Base-by-base conservation (phyloP, 2,329 filamentous ascomycete genomes). In the Cadophora luteo-olivacea region DNA sequence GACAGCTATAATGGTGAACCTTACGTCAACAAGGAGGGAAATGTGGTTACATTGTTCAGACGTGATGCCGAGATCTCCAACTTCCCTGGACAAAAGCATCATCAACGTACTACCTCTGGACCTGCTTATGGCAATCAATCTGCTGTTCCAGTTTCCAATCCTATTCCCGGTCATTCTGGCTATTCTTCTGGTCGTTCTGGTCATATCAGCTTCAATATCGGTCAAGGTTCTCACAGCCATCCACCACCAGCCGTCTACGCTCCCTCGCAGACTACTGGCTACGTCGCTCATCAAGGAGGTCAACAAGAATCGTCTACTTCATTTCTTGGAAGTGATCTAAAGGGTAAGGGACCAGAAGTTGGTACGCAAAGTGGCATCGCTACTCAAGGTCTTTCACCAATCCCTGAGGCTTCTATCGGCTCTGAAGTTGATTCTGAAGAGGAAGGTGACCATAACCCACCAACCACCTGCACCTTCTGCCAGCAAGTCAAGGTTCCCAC, bases 381-480 rank as follows among this genome's bases (percentile, higher is more conserved):
- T 51, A 33, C 14, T 48, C 45, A 51, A n/a, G 19, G 60, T n/a
- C 60, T 62, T 51, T 49, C 60, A 33, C 60, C 38, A 22, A 62
- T 62, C 29, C 60, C 61, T 25, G 51, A 32, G 11, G 38, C 29
- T 38, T 55, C 61, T 9, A 41, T 33, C 61, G 9, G 32, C 49
- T 58, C 55, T n/a, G 55, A 58, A 9, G 33, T 33, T 58, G 55
- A 58, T 9, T 24, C 32, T 4, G 55, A 36, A n/a, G 32, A 36
- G 9, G 55, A 22, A 5, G 8, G n/a, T 24, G 55, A 22, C 16
- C 55, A 38, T 16, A 58, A 58, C 22, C 55, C 55, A 22, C 55
- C 58, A 32, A 61, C 58, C 41, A 68, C 36, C 12, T 69, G 67
- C 48, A 29, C 25, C 19, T 66, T 58, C 61, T 69, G 67, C 32